phyloP scores from a whole-genome alignment of 2,329 filamentous ascomycete species.

The Tolypocladium pustulatum region DNA sequence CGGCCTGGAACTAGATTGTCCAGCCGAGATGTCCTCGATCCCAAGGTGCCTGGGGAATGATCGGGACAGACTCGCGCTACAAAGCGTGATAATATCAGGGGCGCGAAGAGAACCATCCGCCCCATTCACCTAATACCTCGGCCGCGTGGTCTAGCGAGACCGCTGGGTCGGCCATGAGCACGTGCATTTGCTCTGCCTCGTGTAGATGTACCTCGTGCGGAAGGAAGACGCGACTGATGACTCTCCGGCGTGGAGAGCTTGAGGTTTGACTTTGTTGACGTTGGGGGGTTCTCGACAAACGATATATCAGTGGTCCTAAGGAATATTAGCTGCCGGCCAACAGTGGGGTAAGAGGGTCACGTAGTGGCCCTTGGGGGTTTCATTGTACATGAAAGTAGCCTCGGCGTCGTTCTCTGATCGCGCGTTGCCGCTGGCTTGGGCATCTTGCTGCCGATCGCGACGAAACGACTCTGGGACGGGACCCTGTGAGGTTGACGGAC shows the following conservation, averaged over 20 bases:
- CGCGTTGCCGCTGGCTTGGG: constrained; percentile 20
- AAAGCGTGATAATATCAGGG: background rate
- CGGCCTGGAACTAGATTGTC: background rate
- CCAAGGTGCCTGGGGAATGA: background rate
- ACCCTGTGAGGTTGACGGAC: constrained; percentile 40
- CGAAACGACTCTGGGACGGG: constrained; percentile 77
- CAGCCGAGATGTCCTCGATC: background rate
- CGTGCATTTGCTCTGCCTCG: constrained; percentile 16
- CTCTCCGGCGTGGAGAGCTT: constrained; percentile 32
- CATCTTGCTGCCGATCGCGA: constrained; percentile 44
- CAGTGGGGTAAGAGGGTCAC: background rate
- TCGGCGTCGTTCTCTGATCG: constrained; percentile 45
- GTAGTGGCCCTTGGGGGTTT: background rate
- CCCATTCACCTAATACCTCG: constrained; percentile 31
- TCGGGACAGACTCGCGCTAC: background rate
- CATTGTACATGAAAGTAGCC: constrained; percentile 70
- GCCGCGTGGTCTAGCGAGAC: constrained; percentile 34
- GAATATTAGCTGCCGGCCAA: constrained; percentile 8
- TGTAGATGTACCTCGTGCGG: constrained; percentile 28
- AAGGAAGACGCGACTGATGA: constrained; percentile 37
- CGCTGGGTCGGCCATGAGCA: constrained; percentile 30
- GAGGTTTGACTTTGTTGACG: constrained; percentile 37
- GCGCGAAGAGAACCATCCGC: background rate
- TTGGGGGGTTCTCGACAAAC: constrained; percentile 74
- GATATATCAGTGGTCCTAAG: constrained; percentile 79